phyloP scores from a whole-genome alignment of 169 alveolate species.

The Eimeria praecox region DNA sequence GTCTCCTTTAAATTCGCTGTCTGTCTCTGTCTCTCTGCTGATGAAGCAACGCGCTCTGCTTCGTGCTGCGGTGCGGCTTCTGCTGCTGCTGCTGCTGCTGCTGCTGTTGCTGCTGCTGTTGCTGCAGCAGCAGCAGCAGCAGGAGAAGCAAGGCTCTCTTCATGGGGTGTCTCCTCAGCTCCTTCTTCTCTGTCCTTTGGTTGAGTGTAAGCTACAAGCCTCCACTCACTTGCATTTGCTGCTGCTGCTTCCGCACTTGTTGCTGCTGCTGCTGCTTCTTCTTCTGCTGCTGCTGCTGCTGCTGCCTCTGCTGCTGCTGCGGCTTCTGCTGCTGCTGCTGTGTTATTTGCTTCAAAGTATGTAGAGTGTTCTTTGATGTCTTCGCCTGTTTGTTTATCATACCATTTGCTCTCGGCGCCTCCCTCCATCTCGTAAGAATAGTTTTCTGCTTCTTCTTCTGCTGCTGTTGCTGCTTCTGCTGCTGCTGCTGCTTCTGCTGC shows the following conservation, averaged over 20 bases:
- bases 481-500: background rate
- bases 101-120: background rate
- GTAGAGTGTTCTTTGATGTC: background rate
- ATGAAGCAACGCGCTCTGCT: background rate
- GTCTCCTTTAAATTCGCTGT: background rate
- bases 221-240: background rate
- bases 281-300: background rate
- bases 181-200: background rate
- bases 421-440: no score
- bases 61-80: background rate
- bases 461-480: background rate
- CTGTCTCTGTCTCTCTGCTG: background rate
- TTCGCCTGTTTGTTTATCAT: no score
- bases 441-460: background rate
- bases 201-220: background rate
- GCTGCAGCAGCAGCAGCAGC: constrained; percentile 6
- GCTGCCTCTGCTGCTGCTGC: background rate
- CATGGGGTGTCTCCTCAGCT: background rate
- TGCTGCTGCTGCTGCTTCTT: constrained; percentile 10
- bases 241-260: background rate
- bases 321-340: constrained; percentile 14
- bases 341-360: background rate
- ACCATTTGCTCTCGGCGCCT: no score
- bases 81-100: background rate
- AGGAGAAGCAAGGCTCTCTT: background rate